A percentile compares a stretch with the other conserved stretches of the same genome.
phyloP scores from a whole-genome alignment of 306 rosid species.

The Casuarina cunninghamiana region DNA sequence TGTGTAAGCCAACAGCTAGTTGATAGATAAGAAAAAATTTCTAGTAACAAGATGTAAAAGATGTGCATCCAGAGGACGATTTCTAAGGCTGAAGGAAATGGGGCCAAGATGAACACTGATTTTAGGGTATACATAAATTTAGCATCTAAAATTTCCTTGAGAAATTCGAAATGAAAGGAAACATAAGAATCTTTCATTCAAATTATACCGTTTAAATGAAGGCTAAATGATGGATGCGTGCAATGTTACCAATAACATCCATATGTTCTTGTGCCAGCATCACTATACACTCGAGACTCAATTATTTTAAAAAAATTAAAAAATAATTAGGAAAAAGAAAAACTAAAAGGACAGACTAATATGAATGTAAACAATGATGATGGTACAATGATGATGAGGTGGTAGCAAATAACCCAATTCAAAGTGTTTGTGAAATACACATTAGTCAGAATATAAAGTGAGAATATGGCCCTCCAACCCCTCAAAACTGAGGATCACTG shows the following conservation, averaged over 20 bases:
- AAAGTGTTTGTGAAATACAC: no score
- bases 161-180: no score
- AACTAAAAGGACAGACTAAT: background rate
- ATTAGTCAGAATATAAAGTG: no score
- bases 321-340: background rate
- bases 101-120: background rate
- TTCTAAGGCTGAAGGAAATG: no score
- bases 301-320: no score
- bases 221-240: background rate
- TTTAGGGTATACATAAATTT: background rate
- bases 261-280: background rate
- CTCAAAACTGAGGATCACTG: no score
- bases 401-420: no score
- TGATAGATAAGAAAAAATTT: background rate
- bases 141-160: background rate
- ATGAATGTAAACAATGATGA: background rate
- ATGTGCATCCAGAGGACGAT: background rate
- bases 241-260: background rate
- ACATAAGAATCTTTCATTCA: no score
- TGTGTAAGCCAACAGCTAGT: background rate
- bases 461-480: no score
- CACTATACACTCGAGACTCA: background rate
- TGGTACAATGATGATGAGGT: background rate
- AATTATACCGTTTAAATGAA: no score
- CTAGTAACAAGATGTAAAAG: background rate